A percentile compares a stretch with the other conserved stretches of the same genome.
Evolutionary conservation across 169 alveolate genomes (phyloP).

Genomic region (Plasmodium yoelii): DNA sequence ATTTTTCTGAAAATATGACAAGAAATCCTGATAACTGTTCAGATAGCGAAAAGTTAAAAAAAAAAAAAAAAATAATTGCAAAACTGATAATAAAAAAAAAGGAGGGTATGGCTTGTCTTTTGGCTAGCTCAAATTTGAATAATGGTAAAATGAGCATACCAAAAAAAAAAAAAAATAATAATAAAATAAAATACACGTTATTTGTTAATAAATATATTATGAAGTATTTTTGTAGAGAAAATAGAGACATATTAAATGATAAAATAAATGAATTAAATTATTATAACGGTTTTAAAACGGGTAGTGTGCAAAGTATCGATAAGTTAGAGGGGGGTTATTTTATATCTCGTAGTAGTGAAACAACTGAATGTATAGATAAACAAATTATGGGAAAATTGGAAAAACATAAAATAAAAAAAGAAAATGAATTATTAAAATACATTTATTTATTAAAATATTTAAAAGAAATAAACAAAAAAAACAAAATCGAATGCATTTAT

Average conservation of each 20-base stretch:
- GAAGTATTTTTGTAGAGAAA: neutral
- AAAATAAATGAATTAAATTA: too few relatives aligned
- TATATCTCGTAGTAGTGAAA: neutral
- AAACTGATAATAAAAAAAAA: neutral
- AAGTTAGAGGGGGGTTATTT: too few relatives aligned
- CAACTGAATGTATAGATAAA: neutral
- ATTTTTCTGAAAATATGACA: conserved; percentile 17
- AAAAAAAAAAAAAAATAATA: conserved; percentile 5
- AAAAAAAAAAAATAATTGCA: neutral
- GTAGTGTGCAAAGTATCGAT: too few relatives aligned
- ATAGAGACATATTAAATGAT: neutral
- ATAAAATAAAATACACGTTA: conserved; percentile 30
- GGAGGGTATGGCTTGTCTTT: neutral
- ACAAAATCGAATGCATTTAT: conserved; percentile 44
- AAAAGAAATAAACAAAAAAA: conserved; percentile 36
- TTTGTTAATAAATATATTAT: conserved; percentile 4
- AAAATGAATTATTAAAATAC: neutral
- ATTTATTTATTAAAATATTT: conserved; percentile 14
- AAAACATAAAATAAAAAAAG: neutral
- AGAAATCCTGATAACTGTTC: neutral
- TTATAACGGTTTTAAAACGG: too few relatives aligned
- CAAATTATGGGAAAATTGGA: neutral
- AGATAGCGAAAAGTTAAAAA: neutral
- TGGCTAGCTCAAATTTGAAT: too few relatives aligned
- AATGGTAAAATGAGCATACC: neutral